Conservation (phyloP, 1,284 basidiomycete genomes). For the Neonothopanus nambi region DNA sequence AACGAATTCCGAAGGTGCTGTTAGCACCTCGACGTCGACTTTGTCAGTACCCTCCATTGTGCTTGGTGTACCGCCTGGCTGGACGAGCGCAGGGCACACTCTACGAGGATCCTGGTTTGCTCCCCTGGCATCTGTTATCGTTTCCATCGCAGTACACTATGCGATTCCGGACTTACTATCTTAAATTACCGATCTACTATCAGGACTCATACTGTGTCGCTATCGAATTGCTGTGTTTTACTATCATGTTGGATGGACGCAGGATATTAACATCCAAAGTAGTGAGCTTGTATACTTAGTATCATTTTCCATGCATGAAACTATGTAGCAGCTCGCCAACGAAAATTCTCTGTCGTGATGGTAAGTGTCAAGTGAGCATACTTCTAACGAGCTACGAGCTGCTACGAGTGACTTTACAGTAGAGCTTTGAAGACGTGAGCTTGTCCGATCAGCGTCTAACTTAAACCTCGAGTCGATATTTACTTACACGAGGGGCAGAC, state of each 20-base stretch:
- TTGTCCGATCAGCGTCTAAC: too few relatives aligned
- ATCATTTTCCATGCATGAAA: too few relatives aligned
- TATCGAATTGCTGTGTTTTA: slow-evolving; percentile 5
- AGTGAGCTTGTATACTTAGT: too few relatives aligned
- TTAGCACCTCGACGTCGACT: slow-evolving; percentile 46
- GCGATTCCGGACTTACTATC: neutral
- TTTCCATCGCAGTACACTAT: neutral
- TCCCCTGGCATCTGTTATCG: slow-evolving; percentile 1
- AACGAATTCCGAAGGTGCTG: slow-evolving; percentile 44
- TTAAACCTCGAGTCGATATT: too few relatives aligned
- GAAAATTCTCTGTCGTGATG: too few relatives aligned
- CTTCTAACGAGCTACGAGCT: too few relatives aligned
- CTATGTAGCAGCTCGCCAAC: too few relatives aligned
- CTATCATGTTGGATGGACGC: neutral
- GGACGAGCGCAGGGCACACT: slow-evolving; percentile 22
- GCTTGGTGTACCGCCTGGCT: slow-evolving; percentile 54
- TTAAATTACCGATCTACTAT: neutral
- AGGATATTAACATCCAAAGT: too few relatives aligned
- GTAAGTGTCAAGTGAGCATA: too few relatives aligned
- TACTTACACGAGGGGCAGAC: too few relatives aligned
- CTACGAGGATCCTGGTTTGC: neutral
- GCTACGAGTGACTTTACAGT: too few relatives aligned
- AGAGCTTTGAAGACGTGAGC: too few relatives aligned
- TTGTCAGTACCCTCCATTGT: slow-evolving; percentile 38
- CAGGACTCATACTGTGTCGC: neutral